A percentile compares a stretch with the other conserved stretches of the same genome.
These are phyloP conservation scores for Fusarium nygamai DNA, from an alignment of 2,329 filamentous ascomycete genomes.

Conservation along the genomic window DNA sequence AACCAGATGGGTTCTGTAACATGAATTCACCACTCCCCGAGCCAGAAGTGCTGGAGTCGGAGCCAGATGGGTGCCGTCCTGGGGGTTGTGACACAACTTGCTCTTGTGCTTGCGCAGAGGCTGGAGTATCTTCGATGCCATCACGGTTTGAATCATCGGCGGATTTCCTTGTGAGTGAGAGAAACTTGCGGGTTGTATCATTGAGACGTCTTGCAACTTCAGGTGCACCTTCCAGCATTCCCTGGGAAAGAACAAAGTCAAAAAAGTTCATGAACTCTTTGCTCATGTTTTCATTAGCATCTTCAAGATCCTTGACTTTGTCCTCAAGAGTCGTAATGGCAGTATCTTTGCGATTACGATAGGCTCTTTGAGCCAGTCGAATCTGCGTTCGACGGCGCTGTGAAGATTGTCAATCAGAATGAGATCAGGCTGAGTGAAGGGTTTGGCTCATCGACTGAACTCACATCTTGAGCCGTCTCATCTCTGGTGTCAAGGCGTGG, in stretches of 20 bases:
- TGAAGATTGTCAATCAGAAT: conserved; percentile 36
- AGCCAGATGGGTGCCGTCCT: conserved; percentile 5
- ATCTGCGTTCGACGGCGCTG: conserved; percentile 88
- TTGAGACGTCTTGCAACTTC: conserved; percentile 67
- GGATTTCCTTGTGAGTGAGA: conserved; percentile 61
- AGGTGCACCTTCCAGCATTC: conserved; percentile 66
- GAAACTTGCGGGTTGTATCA: conserved; percentile 66
- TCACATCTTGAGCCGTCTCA: conserved; percentile 80
- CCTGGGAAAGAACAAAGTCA: conserved; percentile 66
- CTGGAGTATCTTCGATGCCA: not conserved
- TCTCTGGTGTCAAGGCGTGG: conserved; percentile 81
- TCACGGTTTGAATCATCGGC: conserved; percentile 45
- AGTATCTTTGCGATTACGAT: conserved; percentile 84
- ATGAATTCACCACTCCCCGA: conserved; percentile 5
- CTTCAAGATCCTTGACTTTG: conserved; percentile 74
- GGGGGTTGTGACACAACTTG: not conserved
- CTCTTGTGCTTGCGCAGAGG: not conserved
- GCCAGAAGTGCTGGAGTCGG: conserved; percentile 7
- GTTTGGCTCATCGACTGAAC: conserved; percentile 42
- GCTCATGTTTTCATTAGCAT: conserved; percentile 78
- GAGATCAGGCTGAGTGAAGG: not conserved
- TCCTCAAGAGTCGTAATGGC: conserved; percentile 79
- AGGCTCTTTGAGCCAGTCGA: conserved; percentile 84
- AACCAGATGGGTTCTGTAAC: not conserved
- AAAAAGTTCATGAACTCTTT: conserved; percentile 75